Base-by-base conservation (phyloP, 306 rosid species). In the Quercus alba region DNA sequence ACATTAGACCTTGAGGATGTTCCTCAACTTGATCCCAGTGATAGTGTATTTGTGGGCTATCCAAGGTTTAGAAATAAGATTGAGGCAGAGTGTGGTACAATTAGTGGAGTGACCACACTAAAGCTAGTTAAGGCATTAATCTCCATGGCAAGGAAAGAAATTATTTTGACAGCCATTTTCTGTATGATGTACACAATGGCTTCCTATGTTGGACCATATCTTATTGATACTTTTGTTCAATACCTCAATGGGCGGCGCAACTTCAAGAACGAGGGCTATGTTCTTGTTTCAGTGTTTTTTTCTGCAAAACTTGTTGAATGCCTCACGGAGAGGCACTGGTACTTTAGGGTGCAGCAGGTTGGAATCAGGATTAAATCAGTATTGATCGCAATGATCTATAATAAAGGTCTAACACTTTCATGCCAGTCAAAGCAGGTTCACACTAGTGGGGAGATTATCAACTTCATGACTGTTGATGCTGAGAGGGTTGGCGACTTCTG, bases 1-100 rank as follows among this genome's bases (percentile, higher is more conserved):
- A 80, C 90, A 33, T 84, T 94, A 64, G 88, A 88, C 81, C 89
- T 87, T 80, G 96, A 88, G 81, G 97, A 94, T 55, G 88, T 94
- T 72, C 98, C 98, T 41, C 80, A 86, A 41, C 97, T 92, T 73
- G 80, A 81, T 21, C 71, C 26, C 57, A 23, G n/a, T 31, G 95
- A 92, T 52, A 86, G 86, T 62, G 94, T 85, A 49, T 51, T 72
- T 80, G 90, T 87, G 79, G 7, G 84, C 19, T 92, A 80, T 77
- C 85, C 86, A 26, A 73, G 49, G 54, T 83, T 92, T 2, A 87
- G 21, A 81, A 83, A 74, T 77, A 83, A 83, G 71, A 70, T 88
- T 0, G 87, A 83, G 63, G 70, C 81, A 12, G 85, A 69, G 56
- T 46, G 87, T 76, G 84, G 85, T 51, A 41, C 72, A 28, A 58